Evolutionary conservation across 495 filamentous ascomycete genomes (phyloP).

Genomic region (Penicillium mononematosum): DNA sequence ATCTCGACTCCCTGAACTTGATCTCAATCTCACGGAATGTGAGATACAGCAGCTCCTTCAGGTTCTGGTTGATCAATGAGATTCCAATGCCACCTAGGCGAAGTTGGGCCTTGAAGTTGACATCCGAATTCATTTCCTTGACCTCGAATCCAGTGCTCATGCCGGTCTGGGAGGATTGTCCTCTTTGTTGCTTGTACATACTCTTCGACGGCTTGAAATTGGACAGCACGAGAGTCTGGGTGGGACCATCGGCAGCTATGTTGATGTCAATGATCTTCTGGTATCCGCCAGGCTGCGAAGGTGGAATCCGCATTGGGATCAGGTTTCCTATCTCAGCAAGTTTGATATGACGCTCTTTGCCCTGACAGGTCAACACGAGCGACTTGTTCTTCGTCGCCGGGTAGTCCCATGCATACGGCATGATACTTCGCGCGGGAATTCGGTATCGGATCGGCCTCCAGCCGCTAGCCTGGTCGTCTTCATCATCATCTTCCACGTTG

Average conservation of each 20-base stretch:
- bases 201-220: constrained; percentile 94
- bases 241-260: constrained; percentile 90
- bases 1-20: constrained; percentile 83
- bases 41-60: constrained; percentile 89
- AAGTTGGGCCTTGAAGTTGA: constrained; percentile 84
- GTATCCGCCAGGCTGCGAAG: constrained; percentile 52
- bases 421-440: constrained; percentile 92
- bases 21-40: constrained; percentile 91
- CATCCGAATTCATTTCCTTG: constrained; percentile 81
- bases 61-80: constrained; percentile 86
- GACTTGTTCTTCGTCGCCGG: constrained; percentile 96
- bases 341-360: constrained; percentile 84
- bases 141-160: constrained; percentile 79
- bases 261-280: constrained; percentile 93
- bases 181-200: constrained; percentile 81
- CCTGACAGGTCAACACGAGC: constrained; percentile 73
- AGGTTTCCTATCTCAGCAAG: constrained; percentile 95
- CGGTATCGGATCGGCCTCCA: constrained; percentile 92
- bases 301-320: constrained; percentile 80
- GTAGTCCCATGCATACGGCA: constrained; percentile 99
- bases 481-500: constrained; percentile 78
- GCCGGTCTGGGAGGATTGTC: constrained; percentile 56
- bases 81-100: constrained; percentile 88
- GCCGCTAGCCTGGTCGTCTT: constrained; percentile 70
- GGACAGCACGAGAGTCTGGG: constrained; percentile 89